A percentile compares a stretch with the other conserved stretches of the same genome.
Evolutionary conservation across 305 asterid genomes (phyloP).

Genomic region (Coffea humblotiana): DNA sequence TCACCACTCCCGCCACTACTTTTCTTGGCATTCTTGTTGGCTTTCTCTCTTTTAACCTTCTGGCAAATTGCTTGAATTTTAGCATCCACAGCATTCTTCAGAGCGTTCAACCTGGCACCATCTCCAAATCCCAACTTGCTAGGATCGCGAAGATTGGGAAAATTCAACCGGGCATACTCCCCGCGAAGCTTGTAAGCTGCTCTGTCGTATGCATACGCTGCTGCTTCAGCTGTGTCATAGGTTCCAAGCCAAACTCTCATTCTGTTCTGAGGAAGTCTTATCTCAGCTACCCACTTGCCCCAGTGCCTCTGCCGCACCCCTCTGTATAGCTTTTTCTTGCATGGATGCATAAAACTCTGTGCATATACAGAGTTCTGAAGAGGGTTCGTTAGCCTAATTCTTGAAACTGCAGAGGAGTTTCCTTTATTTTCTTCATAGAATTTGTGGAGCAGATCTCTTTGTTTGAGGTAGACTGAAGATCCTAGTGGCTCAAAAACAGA

Average conservation of each 20-base stretch:
- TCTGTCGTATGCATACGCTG: slow-evolving; percentile 82
- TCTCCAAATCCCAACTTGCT: slow-evolving; percentile 55
- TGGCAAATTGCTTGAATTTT: slow-evolving; percentile 77
- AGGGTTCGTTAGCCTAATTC: slow-evolving; percentile 20
- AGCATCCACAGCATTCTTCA: slow-evolving; percentile 69
- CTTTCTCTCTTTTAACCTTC: slow-evolving; percentile 58
- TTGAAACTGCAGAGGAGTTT: slow-evolving; percentile 19
- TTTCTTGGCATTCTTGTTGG: slow-evolving; percentile 35
- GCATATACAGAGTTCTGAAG: slow-evolving; percentile 15
- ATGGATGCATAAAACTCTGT: slow-evolving; percentile 29
- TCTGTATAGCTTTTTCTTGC: slow-evolving; percentile 71
- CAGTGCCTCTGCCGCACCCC: slow-evolving; percentile 95
- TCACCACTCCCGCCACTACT: slow-evolving; percentile 5
- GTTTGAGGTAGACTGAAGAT: slow-evolving; percentile 59
- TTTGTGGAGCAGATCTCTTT: slow-evolving; percentile 57
- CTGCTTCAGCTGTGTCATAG: slow-evolving; percentile 80
- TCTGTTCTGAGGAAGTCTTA: slow-evolving; percentile 79
- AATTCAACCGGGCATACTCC: slow-evolving; percentile 77
- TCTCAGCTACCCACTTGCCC: slow-evolving; percentile 98
- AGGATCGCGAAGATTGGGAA: slow-evolving; percentile 64
- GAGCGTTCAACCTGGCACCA: slow-evolving; percentile 36
- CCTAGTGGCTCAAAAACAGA: slow-evolving; percentile 54
- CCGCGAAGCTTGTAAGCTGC: slow-evolving; percentile 92
- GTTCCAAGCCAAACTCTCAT: slow-evolving; percentile 93
- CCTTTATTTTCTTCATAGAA: slow-evolving; percentile 33